These are phyloP conservation scores for Penicillium sp. DNA, from an alignment of 2,329 filamentous ascomycete genomes.

Conservation along the genomic window DNA sequence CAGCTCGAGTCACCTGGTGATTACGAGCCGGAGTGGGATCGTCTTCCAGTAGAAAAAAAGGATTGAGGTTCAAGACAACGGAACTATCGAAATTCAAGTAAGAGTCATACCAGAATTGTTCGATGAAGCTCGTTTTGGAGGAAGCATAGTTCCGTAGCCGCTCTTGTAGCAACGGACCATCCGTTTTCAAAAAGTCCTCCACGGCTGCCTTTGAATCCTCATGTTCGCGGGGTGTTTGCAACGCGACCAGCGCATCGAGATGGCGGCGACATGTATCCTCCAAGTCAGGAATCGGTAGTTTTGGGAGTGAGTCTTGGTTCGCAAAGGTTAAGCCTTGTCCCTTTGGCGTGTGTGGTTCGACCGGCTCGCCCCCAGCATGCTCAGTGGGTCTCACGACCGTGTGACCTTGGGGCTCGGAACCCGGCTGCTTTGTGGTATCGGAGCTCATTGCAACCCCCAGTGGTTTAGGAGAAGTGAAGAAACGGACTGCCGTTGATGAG, in stretches of 20 bases:
- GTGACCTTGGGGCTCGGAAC: conserved; percentile 12
- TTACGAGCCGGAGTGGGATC: conserved; percentile 95
- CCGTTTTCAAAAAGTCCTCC: conserved; percentile 77
- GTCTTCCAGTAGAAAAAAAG: conserved; percentile 96
- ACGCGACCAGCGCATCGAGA: conserved; percentile 74
- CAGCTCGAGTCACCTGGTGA: conserved; percentile 93
- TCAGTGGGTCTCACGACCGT: conserved; percentile 32
- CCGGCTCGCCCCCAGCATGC: not conserved
- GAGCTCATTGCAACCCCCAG: conserved; percentile 69
- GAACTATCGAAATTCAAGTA: conserved; percentile 98
- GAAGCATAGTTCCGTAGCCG: conserved; percentile 88
- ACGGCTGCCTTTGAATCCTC: conserved; percentile 80
- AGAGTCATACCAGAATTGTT: conserved; percentile 99
- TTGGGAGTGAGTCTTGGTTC: conserved; percentile 83
- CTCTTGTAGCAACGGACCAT: conserved; percentile 84
- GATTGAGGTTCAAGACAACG: conserved; percentile 95
- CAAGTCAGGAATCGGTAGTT: conserved; percentile 89
- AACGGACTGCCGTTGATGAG: conserved; percentile 67
- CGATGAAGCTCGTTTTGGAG: conserved; percentile 93
- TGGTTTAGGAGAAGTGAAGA: conserved; percentile 73
- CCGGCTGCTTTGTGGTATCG: conserved; percentile 7
- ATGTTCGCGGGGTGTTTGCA: conserved; percentile 82
- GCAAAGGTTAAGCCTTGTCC: conserved; percentile 82
- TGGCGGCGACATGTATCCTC: conserved; percentile 79
- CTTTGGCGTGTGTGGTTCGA: conserved; percentile 34